Conservation (phyloP, 345 rosid species). For the Arabidopsis suecica region DNA sequence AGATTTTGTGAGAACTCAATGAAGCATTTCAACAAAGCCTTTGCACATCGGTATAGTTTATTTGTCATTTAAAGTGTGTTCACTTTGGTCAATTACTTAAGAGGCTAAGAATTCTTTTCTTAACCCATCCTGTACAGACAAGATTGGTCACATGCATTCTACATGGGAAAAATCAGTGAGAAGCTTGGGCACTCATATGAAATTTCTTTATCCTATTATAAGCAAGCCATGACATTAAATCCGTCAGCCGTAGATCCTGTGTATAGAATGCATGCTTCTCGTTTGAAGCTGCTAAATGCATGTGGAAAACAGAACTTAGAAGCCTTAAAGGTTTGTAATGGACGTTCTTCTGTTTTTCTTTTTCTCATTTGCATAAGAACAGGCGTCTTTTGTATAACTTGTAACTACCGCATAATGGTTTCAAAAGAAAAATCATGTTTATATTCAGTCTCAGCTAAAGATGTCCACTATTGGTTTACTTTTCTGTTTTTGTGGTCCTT, state of each 20-base stretch:
- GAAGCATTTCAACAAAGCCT: slow-evolving; percentile 89
- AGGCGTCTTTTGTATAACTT: slow-evolving; percentile 11
- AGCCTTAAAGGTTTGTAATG: slow-evolving; percentile 70
- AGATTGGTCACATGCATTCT: slow-evolving; percentile 98
- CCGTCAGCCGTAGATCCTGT: slow-evolving; percentile 89
- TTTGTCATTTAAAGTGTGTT: slow-evolving; percentile 18
- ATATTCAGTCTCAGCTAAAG: slow-evolving; percentile 21
- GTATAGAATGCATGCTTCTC: slow-evolving; percentile 98
- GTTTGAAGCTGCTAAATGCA: slow-evolving; percentile 75
- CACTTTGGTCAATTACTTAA: slow-evolving; percentile 29
- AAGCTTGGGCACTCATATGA: slow-evolving; percentile 81
- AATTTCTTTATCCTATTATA: slow-evolving; percentile 70
- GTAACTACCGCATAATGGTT: slow-evolving; percentile 21
- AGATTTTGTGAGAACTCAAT: slow-evolving; percentile 81
- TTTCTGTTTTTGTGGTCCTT: slow-evolving; percentile 24
- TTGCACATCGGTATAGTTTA: slow-evolving; percentile 66
- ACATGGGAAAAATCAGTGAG: slow-evolving; percentile 93
- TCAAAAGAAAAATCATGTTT: slow-evolving; percentile 3
- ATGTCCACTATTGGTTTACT: slow-evolving; percentile 15
- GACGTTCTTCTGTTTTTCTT: slow-evolving; percentile 26
- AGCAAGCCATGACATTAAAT: slow-evolving; percentile 79
- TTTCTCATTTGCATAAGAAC: slow-evolving; percentile 25
- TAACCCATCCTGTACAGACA: slow-evolving; percentile 56
- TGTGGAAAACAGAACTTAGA: slow-evolving; percentile 71
- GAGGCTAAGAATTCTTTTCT: slow-evolving; percentile 18